phyloP scores from a whole-genome alignment of 768 basidiomycete species.

The Phylloporus sp. region DNA sequence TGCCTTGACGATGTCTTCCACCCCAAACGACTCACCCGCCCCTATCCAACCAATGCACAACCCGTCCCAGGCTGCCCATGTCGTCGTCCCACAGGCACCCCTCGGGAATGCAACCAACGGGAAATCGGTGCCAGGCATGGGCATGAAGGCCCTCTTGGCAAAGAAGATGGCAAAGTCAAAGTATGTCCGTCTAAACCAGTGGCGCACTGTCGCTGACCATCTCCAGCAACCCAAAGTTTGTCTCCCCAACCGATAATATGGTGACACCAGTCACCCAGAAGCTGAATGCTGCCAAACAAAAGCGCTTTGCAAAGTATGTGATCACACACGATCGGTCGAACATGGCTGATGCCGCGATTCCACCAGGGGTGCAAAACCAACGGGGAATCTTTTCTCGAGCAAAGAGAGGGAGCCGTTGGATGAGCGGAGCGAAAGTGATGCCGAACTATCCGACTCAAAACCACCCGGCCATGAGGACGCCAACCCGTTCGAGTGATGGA shows the following conservation, averaged over 20 bases:
- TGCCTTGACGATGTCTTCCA: slow-evolving; percentile 49
- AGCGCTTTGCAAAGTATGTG: slow-evolving; percentile 85
- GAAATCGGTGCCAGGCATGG: slow-evolving; percentile 62
- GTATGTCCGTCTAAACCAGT: slow-evolving; percentile 46
- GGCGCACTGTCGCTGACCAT: slow-evolving; percentile 5
- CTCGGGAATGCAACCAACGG: slow-evolving; percentile 62
- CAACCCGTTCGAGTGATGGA: slow-evolving; percentile 58
- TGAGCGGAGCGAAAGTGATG: slow-evolving; percentile 36
- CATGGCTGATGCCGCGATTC: neutral
- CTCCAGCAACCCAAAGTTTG: slow-evolving; percentile 75
- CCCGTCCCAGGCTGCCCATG: slow-evolving; percentile 72
- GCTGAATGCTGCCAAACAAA: slow-evolving; percentile 85
- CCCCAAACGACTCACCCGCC: slow-evolving; percentile 65
- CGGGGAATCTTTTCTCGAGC: slow-evolving; percentile 51
- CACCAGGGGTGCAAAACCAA: slow-evolving; percentile 57
- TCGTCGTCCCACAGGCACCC: slow-evolving; percentile 77
- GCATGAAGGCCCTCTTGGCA: slow-evolving; percentile 86
- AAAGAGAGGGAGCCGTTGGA: slow-evolving; percentile 33
- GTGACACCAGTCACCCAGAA: slow-evolving; percentile 94
- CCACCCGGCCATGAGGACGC: slow-evolving; percentile 48
- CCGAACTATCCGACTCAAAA: slow-evolving; percentile 34
- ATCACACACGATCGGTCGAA: slow-evolving; percentile 1
- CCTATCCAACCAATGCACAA: slow-evolving; percentile 84
- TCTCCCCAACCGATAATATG: slow-evolving; percentile 94
- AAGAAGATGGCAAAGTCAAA: slow-evolving; percentile 89